Base-by-base conservation (phyloP, 352 stramenopile species). In the Pythium oligandrum region DNA sequence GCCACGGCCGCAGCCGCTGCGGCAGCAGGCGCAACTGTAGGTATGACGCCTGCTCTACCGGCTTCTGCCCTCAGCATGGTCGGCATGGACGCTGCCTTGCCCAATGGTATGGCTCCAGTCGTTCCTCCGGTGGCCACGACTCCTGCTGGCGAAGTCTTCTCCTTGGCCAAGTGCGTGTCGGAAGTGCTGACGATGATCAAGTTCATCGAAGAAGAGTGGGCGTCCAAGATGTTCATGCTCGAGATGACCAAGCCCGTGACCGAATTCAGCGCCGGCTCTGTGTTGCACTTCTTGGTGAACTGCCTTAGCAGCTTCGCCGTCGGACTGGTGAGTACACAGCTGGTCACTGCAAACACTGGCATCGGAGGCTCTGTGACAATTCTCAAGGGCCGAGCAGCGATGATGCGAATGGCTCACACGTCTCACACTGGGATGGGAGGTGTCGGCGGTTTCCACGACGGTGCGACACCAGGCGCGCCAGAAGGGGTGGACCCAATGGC, bases 181-280 rank as follows among this genome's bases (percentile, higher is more conserved):
- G 78, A 87, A 46, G 66, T 89, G 39, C 57, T 89, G 46, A 78
- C 66, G 17, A 80, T 75, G 71, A 70, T 87, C 53, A 77, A 76
- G 46, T 84, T 83, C 40, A 71, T 86, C 32, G 78, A 87, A 54
- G 68, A 79, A 34, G 78, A 89, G 57, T 89, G 78, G 78, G 75
- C 71, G 32, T 71, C 78, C 6, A 89, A 86, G 66, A 74, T 87
- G 65, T 53, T 84, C 48, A 86, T 89, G 39, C 57, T 89, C 3
- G 78, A 89, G 61, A 74, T 89, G 64, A 89, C 75, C 17, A 85
- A 84, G 53, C 78, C 75, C 6, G 63, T 86, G 61, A 76, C 70
- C 11, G 71, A 82, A 45, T 77, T 81, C 52, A 82, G 63, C 46
- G 71, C 58, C 3, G 78, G 83, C 17, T 73, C 71, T 8, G 48